A percentile compares a stretch with the other conserved stretches of the same genome.
Evolutionary conservation across 169 alveolate genomes (phyloP).

Genomic region (Plasmodium chabaudi): DNA sequence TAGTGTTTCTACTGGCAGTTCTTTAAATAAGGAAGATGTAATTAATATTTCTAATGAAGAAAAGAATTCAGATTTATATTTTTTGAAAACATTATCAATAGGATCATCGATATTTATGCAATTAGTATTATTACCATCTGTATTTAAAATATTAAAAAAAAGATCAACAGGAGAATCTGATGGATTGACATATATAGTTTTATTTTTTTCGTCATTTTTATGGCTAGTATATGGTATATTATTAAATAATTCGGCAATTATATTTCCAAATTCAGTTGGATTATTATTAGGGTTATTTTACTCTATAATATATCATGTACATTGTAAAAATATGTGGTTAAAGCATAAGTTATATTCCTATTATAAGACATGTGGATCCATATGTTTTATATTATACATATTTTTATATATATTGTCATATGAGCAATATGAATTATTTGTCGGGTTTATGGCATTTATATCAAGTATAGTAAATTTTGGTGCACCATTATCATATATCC

Average conservation of each 20-base stretch:
- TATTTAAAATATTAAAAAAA: conserved; percentile 79
- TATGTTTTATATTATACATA: conserved; percentile 35
- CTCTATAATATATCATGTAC: conserved; percentile 31
- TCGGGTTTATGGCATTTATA: conserved; percentile 41
- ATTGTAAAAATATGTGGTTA: conserved; percentile 57
- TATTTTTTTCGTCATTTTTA: conserved; percentile 79
- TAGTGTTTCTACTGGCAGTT: neutral
- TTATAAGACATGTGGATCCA: conserved; percentile 44
- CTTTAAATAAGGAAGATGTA: conserved; percentile 17
- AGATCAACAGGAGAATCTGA: conserved; percentile 80
- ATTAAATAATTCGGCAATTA: conserved; percentile 76
- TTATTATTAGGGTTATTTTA: conserved; percentile 58
- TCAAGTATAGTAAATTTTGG: conserved; percentile 60
- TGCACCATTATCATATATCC: conserved; percentile 81
- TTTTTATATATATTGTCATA: conserved; percentile 33
- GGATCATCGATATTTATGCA: conserved; percentile 81
- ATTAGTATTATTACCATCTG: conserved; percentile 78
- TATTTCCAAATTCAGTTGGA: conserved; percentile 80
- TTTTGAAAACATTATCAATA: conserved; percentile 78
- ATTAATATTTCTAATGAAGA: conserved; percentile 5
- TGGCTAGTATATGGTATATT: conserved; percentile 83
- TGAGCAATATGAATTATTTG: conserved; percentile 53
- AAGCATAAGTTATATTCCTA: conserved; percentile 32
- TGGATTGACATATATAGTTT: conserved; percentile 77
- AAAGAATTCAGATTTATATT: conserved; percentile 20